Conservation (phyloP, 1,139 yeast species). For the Lodderomyces elongisporus region DNA sequence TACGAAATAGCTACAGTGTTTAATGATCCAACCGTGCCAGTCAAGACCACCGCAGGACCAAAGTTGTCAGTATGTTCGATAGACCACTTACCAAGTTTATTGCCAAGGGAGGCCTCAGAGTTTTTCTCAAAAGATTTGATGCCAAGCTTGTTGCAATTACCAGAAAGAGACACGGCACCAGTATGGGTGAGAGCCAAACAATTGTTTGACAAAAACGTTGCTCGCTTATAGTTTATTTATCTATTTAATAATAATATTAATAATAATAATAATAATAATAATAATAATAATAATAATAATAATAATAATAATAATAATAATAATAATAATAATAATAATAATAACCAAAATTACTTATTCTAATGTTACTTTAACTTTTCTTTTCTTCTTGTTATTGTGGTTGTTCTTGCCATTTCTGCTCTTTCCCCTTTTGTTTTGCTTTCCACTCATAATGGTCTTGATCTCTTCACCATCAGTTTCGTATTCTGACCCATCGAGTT, state of each 20-base stretch:
- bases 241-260: too few relatives aligned
- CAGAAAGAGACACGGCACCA: constrained; percentile 73
- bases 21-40: constrained; percentile 82
- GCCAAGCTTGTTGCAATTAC: constrained; percentile 82
- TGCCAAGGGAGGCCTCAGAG: constrained; percentile 97
- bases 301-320: too few relatives aligned
- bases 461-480: constrained; percentile 58
- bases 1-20: constrained; percentile 87
- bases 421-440: constrained; percentile 37
- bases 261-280: too few relatives aligned
- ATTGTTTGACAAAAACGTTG: constrained; percentile 78
- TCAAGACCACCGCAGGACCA: constrained; percentile 72
- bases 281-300: too few relatives aligned
- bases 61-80: constrained; percentile 91
- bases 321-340: too few relatives aligned
- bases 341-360: constrained; percentile 26
- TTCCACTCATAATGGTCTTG: constrained; percentile 40
- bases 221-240: too few relatives aligned
- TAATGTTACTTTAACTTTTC: constrained; percentile 50
- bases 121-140: constrained; percentile 78
- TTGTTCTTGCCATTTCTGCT: constrained; percentile 19
- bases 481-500: constrained; percentile 58
- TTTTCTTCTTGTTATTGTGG: constrained; percentile 30
- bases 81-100: constrained; percentile 90
- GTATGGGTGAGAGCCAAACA: constrained; percentile 90